Conservation (phyloP, 257 asterid genomes). For the Solanum tarijense region DNA sequence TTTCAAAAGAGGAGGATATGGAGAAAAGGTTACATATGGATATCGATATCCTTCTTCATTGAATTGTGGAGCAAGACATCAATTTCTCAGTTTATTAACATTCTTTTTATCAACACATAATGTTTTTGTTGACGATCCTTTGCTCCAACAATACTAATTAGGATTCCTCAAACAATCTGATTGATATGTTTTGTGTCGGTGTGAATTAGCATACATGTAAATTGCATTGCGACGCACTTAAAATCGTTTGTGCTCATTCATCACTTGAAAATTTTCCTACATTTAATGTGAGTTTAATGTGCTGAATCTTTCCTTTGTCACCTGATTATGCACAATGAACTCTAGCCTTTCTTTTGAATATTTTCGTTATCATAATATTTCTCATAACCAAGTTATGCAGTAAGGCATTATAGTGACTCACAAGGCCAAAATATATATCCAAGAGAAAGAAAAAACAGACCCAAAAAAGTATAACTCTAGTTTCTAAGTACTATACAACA, state of each 20-base stretch:
- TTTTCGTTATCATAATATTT: background rate
- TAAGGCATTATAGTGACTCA: background rate
- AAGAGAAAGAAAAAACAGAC: no score
- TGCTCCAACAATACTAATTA: background rate
- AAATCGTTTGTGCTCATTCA: background rate
- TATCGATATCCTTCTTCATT: background rate
- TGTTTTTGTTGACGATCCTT: background rate
- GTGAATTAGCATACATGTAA: background rate
- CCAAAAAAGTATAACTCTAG: background rate
- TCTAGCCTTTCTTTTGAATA: background rate
- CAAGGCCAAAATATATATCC: background rate
- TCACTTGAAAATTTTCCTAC: background rate
- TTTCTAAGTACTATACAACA: background rate
- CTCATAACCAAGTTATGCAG: no score
- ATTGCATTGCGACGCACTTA: background rate
- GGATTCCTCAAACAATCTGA: background rate
- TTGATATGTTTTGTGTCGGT: background rate
- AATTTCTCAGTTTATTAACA: background rate
- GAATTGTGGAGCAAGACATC: background rate
- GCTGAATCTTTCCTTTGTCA: background rate
- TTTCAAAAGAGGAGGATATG: conserved; percentile 1
- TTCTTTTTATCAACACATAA: background rate
- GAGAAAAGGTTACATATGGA: background rate
- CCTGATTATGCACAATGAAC: background rate
- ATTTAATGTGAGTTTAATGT: no score